Evolutionary conservation across 2,329 filamentous ascomycete genomes (phyloP).

Genomic region (Colletotrichum sp.): DNA sequence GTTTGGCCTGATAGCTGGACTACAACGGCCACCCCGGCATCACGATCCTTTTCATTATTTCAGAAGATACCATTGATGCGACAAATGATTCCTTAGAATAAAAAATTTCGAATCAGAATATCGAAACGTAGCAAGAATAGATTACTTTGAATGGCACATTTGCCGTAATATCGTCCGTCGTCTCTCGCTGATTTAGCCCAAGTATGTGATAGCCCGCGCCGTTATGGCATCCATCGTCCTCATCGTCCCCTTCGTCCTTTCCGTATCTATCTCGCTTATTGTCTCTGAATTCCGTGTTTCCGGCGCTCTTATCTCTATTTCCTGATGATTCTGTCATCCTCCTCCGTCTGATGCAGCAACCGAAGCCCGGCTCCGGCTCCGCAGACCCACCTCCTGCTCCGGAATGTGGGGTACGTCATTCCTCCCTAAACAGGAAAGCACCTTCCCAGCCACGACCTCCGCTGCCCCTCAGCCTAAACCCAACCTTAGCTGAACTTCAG

Average conservation of each 20-base stretch:
- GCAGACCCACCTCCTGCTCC: neutral
- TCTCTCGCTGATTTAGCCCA: neutral
- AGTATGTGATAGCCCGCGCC: neutral
- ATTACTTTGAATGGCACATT: neutral
- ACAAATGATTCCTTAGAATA: neutral
- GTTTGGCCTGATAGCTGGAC: neutral
- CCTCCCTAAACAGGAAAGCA: slow-evolving; percentile 12
- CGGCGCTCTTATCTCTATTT: neutral
- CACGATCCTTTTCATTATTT: neutral
- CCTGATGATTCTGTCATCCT: neutral
- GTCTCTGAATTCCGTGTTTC: neutral
- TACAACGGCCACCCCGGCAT: neutral
- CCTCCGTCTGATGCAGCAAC: neutral
- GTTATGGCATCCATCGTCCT: neutral
- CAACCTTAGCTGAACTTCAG: neutral
- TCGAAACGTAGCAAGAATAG: neutral
- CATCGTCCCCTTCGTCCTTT: neutral
- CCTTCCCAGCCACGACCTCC: neutral
- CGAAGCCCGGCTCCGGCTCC: neutral
- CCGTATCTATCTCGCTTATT: neutral
- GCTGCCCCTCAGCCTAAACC: neutral
- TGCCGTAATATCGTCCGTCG: neutral
- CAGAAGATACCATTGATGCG: slow-evolving; percentile 12
- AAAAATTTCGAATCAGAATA: neutral
- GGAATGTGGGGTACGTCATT: slow-evolving; percentile 16